Conservation (phyloP, 495 filamentous ascomycete genomes). For the Podospora pseudopauciseta region DNA sequence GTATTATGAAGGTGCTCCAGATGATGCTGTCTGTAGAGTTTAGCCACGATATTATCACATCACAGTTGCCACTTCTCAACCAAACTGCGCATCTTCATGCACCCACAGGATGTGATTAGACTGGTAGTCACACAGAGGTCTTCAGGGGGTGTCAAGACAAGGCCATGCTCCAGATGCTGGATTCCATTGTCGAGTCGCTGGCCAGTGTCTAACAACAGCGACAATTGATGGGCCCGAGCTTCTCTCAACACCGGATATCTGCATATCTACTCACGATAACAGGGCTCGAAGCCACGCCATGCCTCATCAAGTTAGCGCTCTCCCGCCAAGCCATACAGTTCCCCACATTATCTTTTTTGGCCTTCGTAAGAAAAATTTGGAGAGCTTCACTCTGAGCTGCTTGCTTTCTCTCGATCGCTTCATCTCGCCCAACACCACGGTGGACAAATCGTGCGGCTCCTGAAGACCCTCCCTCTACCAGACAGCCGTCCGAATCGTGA, state of each 20-base stretch:
- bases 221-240: background rate
- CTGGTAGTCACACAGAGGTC: background rate
- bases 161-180: background rate
- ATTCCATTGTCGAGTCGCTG: background rate
- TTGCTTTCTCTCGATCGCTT: background rate
- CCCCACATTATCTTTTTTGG: constrained; percentile 21
- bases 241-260: background rate
- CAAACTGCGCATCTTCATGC: too few relatives aligned
- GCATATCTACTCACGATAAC: background rate
- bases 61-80: background rate
- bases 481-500: constrained; percentile 24
- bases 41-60: background rate
- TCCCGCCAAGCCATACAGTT: background rate
- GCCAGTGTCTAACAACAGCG: background rate
- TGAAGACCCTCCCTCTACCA: constrained; percentile 20
- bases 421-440: constrained; percentile 13
- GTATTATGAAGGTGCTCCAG: background rate
- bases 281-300: constrained; percentile 1
- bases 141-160: background rate
- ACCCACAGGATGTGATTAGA: background rate
- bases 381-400: constrained; percentile 10
- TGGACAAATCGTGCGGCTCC: constrained; percentile 24
- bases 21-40: background rate
- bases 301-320: constrained; percentile 15
- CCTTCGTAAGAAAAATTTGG: constrained; percentile 26